Evolutionary conservation across 371 early-diverging fungal genomes (phyloP), one percentile per base, ranked within the genome.

Genomic region (Catenaria anguillulae): DNA sequence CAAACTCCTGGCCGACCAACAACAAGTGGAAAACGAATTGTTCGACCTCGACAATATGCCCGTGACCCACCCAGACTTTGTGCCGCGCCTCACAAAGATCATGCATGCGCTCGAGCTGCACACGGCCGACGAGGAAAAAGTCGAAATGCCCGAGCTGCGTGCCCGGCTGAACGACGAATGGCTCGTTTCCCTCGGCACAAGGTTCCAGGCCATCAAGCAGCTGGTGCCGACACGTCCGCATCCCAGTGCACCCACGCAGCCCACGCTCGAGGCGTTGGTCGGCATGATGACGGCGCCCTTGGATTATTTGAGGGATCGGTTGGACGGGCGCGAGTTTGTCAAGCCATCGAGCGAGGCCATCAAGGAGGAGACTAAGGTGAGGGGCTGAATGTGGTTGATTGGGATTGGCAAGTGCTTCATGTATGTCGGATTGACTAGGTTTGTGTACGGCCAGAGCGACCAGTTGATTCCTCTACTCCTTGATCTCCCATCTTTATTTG

Each of bases 171-270:
- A 2, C 2, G 26, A 26, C 34, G 56, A 19, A 10, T n/a, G 24
- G 23, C n/a, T 56, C 21, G 24, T 56, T 13, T 23, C 23, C n/a
- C 19, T 56, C n/a, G 56, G 56, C 23, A 24, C n/a, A 10, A 17
- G 8, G 37, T 56, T 37, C n/a, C 21, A 37, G 17, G 34, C 23
- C 34, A 24, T 37, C 34, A 56, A 56, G 56, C 10, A 23, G 21
- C n/a, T n/a, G 34, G 56, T 56, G 23, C 56, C 56, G 37, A 56
- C 56, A 8, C 56, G 24, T 10, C 24, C 56, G 19, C 56, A 56
- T 36, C 56, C 56, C 6, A 24, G 8, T 24, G 56, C 56, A n/a
- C 56, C 56, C 37, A 37, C 34, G 19, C 15, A 37, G 37, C n/a
- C n/a, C n/a, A 26, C 54, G 33, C 37, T 56, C 35, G 56, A 56